phyloP scores from a whole-genome alignment of 345 rosid species.

The Cardamine occulta region DNA sequence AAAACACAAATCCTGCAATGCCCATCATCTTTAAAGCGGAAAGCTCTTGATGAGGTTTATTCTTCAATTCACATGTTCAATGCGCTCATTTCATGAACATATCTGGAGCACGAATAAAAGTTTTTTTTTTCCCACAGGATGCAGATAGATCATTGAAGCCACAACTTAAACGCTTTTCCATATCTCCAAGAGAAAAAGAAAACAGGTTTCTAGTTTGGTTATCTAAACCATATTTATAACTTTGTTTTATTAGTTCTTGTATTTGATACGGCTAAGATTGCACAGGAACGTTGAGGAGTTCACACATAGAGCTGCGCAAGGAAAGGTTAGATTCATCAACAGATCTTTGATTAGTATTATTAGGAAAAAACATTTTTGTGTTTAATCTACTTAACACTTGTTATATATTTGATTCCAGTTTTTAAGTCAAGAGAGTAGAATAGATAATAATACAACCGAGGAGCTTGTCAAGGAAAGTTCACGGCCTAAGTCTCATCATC shows the following conservation, averaged over 20 bases:
- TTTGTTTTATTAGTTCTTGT: slow-evolving; percentile 1
- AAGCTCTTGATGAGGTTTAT: slow-evolving; percentile 59
- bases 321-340: slow-evolving; percentile 50
- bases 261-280: slow-evolving; percentile 12
- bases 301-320: slow-evolving; percentile 19
- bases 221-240: background rate
- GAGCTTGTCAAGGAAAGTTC: slow-evolving; percentile 39
- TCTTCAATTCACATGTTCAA: background rate
- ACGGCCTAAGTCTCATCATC: slow-evolving; percentile 42
- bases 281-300: slow-evolving; percentile 38
- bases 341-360: background rate
- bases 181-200: slow-evolving; percentile 58
- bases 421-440: slow-evolving; percentile 42
- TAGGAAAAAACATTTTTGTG: slow-evolving; percentile 8
- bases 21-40: slow-evolving; percentile 68
- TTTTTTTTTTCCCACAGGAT: slow-evolving; percentile 48
- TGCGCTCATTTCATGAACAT: background rate
- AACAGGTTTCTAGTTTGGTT: slow-evolving; percentile 54
- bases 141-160: slow-evolving; percentile 52
- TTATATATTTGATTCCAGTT: slow-evolving; percentile 43
- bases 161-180: slow-evolving; percentile 60
- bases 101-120: background rate
- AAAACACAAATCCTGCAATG: slow-evolving; percentile 43
- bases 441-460: slow-evolving; percentile 35
- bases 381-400: slow-evolving; percentile 8